Percentiles rank a stretch among this genome's conserved stretches.
phyloP scores from a whole-genome alignment of 108 stramenopile genomes.

The Discostella stelligeroides region DNA sequence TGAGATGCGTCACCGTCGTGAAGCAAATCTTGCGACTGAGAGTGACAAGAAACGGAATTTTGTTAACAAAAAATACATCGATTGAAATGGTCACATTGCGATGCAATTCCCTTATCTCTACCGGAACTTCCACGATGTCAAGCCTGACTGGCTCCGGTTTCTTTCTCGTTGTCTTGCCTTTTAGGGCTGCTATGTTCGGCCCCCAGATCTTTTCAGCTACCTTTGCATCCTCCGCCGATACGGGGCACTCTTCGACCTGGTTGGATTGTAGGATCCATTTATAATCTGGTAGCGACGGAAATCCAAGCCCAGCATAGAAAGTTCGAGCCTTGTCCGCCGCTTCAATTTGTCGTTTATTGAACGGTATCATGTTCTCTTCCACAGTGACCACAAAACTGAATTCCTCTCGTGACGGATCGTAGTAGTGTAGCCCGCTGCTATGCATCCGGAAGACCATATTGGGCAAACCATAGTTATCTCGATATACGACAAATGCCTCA shows the following conservation, averaged over 20 bases:
- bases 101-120: conserved; percentile 3
- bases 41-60: neutral
- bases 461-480: neutral
- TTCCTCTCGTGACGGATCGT: neutral
- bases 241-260: conserved; percentile 15
- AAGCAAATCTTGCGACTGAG: neutral
- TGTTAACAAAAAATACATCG: too few relatives aligned
- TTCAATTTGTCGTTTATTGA: neutral
- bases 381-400: neutral
- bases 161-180: conserved; percentile 13
- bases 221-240: conserved; percentile 11
- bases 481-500: neutral
- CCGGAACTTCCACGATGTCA: neutral
- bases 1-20: conserved; percentile 13
- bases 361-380: neutral
- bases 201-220: conserved; percentile 6
- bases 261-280: conserved; percentile 13
- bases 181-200: conserved; percentile 8
- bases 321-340: conserved; percentile 3
- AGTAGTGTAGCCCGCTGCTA: neutral
- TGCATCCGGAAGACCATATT: neutral
- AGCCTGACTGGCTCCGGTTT: neutral
- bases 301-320: conserved; percentile 5
- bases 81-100: neutral
- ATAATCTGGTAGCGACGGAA: conserved; percentile 8